phyloP scores from a whole-genome alignment of 2,329 filamentous ascomycete species.

The Cytospora chrysosperma region DNA sequence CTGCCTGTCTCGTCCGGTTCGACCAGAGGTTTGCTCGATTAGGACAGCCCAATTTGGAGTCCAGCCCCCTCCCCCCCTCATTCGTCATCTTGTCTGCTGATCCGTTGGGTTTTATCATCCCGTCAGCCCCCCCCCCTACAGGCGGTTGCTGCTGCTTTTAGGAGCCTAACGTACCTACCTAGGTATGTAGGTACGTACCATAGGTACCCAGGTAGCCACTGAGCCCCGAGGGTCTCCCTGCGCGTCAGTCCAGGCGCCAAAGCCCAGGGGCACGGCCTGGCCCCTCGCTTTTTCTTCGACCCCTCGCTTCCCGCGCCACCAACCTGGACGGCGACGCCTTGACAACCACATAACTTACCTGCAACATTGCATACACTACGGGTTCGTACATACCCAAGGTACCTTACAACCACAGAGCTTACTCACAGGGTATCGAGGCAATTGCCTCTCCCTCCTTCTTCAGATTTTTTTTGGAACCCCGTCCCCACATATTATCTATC shows the following conservation, averaged over 20 bases:
- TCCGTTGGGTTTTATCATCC: neutral
- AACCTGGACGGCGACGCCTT: neutral
- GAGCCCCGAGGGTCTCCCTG: conserved; percentile 7
- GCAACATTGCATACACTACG: neutral
- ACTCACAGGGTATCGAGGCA: neutral
- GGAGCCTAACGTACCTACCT: too few species aligned
- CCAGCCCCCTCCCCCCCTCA: too few species aligned
- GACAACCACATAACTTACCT: neutral
- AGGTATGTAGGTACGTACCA: too few species aligned
- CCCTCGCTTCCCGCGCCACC: neutral
- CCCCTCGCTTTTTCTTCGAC: conserved; percentile 2
- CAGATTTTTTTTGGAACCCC: neutral
- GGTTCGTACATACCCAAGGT: too few species aligned
- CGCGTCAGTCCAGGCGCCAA: neutral
- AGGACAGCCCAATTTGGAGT: neutral
- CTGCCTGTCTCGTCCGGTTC: too few species aligned
- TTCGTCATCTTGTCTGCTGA: neutral
- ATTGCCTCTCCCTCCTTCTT: neutral
- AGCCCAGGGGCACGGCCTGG: conserved; percentile 5
- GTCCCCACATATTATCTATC: conserved; percentile 11
- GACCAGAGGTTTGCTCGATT: neutral
- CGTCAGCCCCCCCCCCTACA: neutral
- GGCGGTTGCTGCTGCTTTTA: neutral
- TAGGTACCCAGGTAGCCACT: too few species aligned
- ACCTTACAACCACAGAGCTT: neutral